These are phyloP conservation scores for Saitozyma podzolica DNA, from an alignment of 768 basidiomycete species.

Conservation along the genomic window DNA sequence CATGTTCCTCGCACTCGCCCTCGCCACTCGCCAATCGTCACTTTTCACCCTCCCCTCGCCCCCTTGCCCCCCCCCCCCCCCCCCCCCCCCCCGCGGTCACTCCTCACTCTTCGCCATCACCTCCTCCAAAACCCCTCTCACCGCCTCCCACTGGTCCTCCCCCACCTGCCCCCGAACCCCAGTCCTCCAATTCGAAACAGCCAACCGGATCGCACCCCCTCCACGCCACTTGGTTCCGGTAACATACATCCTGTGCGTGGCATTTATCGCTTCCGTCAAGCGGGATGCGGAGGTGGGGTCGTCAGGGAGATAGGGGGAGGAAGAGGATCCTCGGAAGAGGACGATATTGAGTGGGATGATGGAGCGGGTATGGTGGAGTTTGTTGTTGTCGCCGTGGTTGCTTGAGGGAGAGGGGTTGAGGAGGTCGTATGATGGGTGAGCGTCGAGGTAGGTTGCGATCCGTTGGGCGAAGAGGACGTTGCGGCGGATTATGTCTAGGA, in stretches of 20 bases:
- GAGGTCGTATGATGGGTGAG: constrained; percentile 31
- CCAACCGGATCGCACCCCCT: constrained; percentile 52
- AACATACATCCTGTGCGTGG: constrained; percentile 51
- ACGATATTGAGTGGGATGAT: constrained; percentile 53
- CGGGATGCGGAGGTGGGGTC: constrained; percentile 17
- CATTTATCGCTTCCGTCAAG: constrained; percentile 52
- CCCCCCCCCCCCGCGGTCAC: too few species aligned
- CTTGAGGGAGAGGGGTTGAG: constrained; percentile 29
- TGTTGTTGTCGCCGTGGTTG: not conserved
- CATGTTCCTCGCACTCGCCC: too few species aligned
- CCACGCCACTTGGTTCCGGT: constrained; percentile 54
- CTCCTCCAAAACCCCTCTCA: too few species aligned
- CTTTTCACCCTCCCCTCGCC: too few species aligned
- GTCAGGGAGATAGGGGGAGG: constrained; percentile 24
- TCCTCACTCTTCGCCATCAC: too few species aligned
- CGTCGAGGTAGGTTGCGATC: constrained; percentile 48
- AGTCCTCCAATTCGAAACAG: constrained; percentile 53
- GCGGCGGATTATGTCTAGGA: constrained; percentile 47
- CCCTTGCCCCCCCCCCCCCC: too few species aligned
- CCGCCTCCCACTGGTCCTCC: too few species aligned
- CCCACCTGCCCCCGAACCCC: not conserved
- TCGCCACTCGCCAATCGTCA: too few species aligned
- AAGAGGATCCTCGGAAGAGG: constrained; percentile 45
- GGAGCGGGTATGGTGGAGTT: not conserved
- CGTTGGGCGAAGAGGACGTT: constrained; percentile 53